A percentile compares a stretch with the other conserved stretches of the same genome.
Conservation (phyloP, 2,329 filamentous ascomycete genomes). For the Colletotrichum chrysophilum region DNA sequence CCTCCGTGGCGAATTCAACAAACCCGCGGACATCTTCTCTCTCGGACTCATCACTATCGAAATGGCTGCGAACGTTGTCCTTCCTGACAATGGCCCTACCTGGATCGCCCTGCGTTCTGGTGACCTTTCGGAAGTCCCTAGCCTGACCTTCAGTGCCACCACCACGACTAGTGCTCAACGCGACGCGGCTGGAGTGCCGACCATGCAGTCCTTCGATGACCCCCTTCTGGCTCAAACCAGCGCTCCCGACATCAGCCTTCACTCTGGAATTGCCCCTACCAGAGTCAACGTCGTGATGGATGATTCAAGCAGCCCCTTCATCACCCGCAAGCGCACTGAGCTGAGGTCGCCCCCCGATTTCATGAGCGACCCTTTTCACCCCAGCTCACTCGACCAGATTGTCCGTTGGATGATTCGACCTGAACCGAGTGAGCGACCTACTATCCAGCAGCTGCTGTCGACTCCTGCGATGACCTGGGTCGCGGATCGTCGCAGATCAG, state of each 20-base stretch:
- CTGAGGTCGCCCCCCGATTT: constrained; percentile 76
- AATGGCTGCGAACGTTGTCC: constrained; percentile 89
- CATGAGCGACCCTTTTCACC: constrained; percentile 79
- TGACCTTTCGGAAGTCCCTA: constrained; percentile 87
- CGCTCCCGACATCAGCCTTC: constrained; percentile 24
- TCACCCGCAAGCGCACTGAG: constrained; percentile 48
- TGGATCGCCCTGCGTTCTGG: constrained; percentile 92
- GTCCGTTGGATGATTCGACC: constrained; percentile 89
- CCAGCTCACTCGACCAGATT: constrained; percentile 80
- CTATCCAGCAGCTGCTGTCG: constrained; percentile 73
- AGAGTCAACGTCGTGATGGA: constrained; percentile 29
- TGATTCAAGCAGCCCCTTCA: constrained; percentile 37
- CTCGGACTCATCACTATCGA: constrained; percentile 94
- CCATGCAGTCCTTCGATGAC: constrained; percentile 19
- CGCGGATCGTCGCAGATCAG: constrained; percentile 75
- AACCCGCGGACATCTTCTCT: constrained; percentile 91
- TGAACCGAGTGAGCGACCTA: constrained; percentile 74
- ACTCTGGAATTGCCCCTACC: constrained; percentile 39
- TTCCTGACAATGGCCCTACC: constrained; percentile 89
- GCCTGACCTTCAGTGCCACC: constrained; percentile 80
- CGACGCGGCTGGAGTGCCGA: constrained; percentile 22
- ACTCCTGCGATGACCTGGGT: constrained; percentile 83
- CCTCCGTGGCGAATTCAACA: constrained; percentile 83
- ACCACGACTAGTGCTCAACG: constrained; percentile 13
- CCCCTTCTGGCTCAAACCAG: constrained; percentile 16